Base-by-base conservation (phyloP, 768 basidiomycete species). In the Tricholoma furcatifolium region DNA sequence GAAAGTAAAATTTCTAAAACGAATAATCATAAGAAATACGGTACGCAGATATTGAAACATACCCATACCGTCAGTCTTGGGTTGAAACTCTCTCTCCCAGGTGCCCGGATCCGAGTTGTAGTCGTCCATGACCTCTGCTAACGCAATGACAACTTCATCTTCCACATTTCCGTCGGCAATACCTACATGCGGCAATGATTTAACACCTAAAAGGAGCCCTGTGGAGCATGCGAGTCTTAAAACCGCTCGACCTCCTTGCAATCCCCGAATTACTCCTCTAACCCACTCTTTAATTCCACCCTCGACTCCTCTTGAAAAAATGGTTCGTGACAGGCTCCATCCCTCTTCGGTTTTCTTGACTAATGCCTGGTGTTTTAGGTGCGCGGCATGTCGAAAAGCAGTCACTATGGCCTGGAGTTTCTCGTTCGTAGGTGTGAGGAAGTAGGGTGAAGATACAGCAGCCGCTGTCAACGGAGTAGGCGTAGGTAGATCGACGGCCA, bases 111-210 rank as follows among this genome's bases (percentile, higher is more conserved):
- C 62, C 14, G 72, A 73, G 7, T 49, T 56, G 38, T 85, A 83
- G 10, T 77, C 67, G 58, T 91, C 88, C 65, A 91, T 79, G 20
- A 87, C 78, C 62, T 91, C 88, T 7, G 90, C 88, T 23, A 90
- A 72, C 3, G 86, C 80, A 23, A 92, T 71, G 27, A 91, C 72
- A 21, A 82, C 64, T 60, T 88, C 85, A 49, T 86, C 79, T 65
- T 91, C 85, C 9, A 85, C 76, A 39, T 62, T 73, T 8, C 67
- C 65, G n/a, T 63, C 62, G 12, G 63, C 60, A 21, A 66, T 48
- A 41, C 68, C 55, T 48, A 69, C 40, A 45, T 64, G 49, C 52
- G 62, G 56, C 41, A 79, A 63, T 54, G 88, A 89, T 45, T 83
- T 77, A 31, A 88, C 64, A 1, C 86, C 90, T 11, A 84, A 64